A percentile compares a stretch with the other conserved stretches of the same genome.
Conservation (phyloP, 805 yeast species). For the fission yeast (Schizosaccharomyces pombe) region DNA sequence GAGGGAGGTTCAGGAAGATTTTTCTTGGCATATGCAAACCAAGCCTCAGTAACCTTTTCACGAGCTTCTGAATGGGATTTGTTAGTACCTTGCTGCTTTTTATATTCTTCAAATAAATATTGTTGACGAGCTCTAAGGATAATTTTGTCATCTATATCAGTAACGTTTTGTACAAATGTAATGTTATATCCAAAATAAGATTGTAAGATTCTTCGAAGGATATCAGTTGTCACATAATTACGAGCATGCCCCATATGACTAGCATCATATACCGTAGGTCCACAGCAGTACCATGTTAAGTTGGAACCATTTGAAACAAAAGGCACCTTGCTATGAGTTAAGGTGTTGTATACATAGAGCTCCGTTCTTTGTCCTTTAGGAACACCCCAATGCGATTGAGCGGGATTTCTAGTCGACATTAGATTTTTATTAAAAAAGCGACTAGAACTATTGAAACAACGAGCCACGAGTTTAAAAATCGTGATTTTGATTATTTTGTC, state of each 20-base stretch:
- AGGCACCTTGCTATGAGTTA: conserved; percentile 7
- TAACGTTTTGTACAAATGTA: conserved; percentile 79
- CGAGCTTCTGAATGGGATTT: conserved; percentile 16
- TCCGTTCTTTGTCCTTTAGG: conserved; percentile 15
- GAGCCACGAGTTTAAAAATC: no score
- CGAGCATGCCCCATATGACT: conserved; percentile 97
- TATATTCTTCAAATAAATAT: conserved; percentile 44
- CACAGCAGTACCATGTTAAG: conserved; percentile 91
- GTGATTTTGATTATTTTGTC: no score
- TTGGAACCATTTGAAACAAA: conserved; percentile 45
- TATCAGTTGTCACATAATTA: conserved; percentile 84
- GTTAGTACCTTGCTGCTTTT: conserved; percentile 9
- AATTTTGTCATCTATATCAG: conserved; percentile 96
- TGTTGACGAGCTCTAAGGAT: conserved; percentile 84
- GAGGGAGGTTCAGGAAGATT: conserved; percentile 23
- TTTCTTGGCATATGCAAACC: conserved; percentile 26
- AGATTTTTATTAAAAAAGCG: background rate
- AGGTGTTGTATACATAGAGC: conserved; percentile 7
- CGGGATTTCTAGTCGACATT: conserved; percentile 7
- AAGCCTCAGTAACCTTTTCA: conserved; percentile 21
- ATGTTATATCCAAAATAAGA: conserved; percentile 82
- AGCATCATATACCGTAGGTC: conserved; percentile 92
- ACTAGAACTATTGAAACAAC: background rate
- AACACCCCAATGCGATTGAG: conserved; percentile 31
- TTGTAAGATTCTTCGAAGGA: conserved; percentile 68